Evolutionary conservation across 257 asterid genomes (phyloP).

Genomic region (Gardenia jasminoides): DNA sequence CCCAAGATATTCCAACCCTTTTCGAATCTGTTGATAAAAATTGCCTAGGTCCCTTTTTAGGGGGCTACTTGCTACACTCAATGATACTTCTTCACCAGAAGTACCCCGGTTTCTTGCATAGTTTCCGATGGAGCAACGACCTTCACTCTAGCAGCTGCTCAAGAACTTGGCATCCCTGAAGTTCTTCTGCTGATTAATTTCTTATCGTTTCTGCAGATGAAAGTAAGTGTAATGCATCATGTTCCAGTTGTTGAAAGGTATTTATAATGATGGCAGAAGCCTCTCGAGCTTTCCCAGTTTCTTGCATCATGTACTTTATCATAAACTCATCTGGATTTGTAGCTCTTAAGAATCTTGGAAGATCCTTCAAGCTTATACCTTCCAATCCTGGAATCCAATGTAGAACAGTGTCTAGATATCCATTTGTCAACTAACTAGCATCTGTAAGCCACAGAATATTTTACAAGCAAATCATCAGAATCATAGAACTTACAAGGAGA

Average conservation of each 20-base stretch:
- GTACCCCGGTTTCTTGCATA: slow-evolving; percentile 53
- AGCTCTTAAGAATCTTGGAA: slow-evolving; percentile 28
- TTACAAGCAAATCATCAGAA: not conserved
- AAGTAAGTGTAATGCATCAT: not conserved
- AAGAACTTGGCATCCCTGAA: slow-evolving; percentile 50
- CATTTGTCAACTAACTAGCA: slow-evolving; percentile 23
- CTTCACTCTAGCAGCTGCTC: slow-evolving; percentile 49
- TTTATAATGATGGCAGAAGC: not conserved
- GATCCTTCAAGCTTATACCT: slow-evolving; percentile 20
- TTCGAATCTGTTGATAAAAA: slow-evolving; percentile 26
- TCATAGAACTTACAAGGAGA: too few relatives aligned
- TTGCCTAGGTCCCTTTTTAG: slow-evolving; percentile 40
- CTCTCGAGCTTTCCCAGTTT: slow-evolving; percentile 13
- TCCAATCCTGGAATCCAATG: slow-evolving; percentile 38
- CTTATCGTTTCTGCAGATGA: too few relatives aligned
- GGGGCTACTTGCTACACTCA: slow-evolving; percentile 37
- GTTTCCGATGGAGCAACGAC: slow-evolving; percentile 52
- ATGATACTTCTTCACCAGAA: slow-evolving; percentile 10
- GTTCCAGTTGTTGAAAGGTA: not conserved
- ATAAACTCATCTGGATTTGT: slow-evolving; percentile 25
- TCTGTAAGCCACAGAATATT: slow-evolving; percentile 12
- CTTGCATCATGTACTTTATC: slow-evolving; percentile 5
- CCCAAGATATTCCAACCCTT: slow-evolving; percentile 42
- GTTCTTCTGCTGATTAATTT: too few relatives aligned
- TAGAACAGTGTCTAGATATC: slow-evolving; percentile 23